A percentile compares a stretch with the other conserved stretches of the same genome.
phyloP scores from a whole-genome alignment of 2,329 filamentous ascomycete genomes.

The Colletotrichum chlorophyti region DNA sequence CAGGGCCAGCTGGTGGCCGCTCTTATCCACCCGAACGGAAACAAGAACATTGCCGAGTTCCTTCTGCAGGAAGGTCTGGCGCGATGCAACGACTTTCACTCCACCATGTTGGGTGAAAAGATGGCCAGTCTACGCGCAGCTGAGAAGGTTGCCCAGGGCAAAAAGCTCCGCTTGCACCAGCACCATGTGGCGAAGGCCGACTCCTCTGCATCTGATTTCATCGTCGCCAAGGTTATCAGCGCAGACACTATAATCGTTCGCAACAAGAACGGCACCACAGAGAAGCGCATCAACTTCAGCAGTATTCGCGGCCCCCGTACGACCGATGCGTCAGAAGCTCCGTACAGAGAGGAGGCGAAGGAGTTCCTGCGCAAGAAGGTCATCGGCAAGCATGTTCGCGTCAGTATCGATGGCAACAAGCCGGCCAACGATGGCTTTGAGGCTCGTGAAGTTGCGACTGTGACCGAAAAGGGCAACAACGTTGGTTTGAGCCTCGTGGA shows the following conservation, averaged over 20 bases:
- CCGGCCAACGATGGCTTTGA: constrained; percentile 90
- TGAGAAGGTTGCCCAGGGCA: constrained; percentile 83
- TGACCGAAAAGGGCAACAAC: constrained; percentile 85
- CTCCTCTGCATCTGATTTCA: constrained; percentile 71
- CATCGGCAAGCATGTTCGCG: constrained; percentile 94
- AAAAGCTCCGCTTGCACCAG: constrained; percentile 81
- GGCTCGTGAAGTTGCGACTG: constrained; percentile 91
- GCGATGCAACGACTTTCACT: constrained; percentile 94
- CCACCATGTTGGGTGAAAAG: constrained; percentile 84
- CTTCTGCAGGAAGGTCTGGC: constrained; percentile 88
- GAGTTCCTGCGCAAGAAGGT: constrained; percentile 92
- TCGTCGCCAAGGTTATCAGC: constrained; percentile 83
- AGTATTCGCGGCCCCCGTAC: constrained; percentile 93
- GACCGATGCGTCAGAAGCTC: constrained; percentile 83
- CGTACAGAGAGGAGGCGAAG: constrained; percentile 92
- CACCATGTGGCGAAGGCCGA: constrained; percentile 76
- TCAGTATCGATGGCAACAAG: constrained; percentile 89
- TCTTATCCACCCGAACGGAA: constrained; percentile 87
- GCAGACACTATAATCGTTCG: constrained; percentile 89
- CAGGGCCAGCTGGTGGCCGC: constrained; percentile 91
- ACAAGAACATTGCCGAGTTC: constrained; percentile 79
- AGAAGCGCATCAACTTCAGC: constrained; percentile 91
- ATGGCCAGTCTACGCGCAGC: constrained; percentile 88
- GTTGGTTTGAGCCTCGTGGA: constrained; percentile 86
- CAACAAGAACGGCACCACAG: constrained; percentile 78